These are phyloP conservation scores for Amniculicola lignicola DNA, from an alignment of 495 filamentous ascomycete species.

Conservation along the genomic window DNA sequence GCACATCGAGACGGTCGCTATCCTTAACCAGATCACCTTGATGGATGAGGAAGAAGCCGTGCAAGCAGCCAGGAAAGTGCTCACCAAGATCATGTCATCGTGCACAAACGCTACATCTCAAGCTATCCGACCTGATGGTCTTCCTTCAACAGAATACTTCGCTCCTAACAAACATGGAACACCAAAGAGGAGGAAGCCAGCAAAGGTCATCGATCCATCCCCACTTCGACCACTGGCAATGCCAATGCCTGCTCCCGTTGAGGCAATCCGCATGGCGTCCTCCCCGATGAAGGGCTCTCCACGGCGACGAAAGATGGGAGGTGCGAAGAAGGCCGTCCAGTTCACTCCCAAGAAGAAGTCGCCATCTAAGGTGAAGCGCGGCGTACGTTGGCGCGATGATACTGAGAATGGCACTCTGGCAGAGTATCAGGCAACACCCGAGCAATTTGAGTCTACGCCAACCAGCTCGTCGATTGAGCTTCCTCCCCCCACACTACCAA, in stretches of 20 bases:
- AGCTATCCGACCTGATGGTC: conserved; percentile 82
- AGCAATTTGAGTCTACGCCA: conserved; percentile 55
- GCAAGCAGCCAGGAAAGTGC: conserved; percentile 70
- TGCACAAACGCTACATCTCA: conserved; percentile 70
- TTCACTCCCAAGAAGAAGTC: conserved; percentile 83
- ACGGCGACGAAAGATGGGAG: conserved; percentile 66
- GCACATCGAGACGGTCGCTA: conserved; percentile 85
- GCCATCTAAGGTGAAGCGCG: conserved; percentile 61
- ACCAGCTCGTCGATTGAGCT: conserved; percentile 51
- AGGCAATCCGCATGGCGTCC: conserved; percentile 43
- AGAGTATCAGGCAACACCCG: conserved; percentile 85
- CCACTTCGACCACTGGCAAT: conserved; percentile 33
- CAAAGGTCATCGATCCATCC: conserved; percentile 40
- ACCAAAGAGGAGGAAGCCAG: conserved; percentile 69
- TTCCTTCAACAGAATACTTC: conserved; percentile 60
- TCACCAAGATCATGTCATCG: conserved; percentile 71
- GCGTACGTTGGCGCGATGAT: conserved; percentile 91
- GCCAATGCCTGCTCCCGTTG: conserved; percentile 19
- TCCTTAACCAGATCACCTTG: conserved; percentile 72
- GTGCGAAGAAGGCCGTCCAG: conserved; percentile 70
- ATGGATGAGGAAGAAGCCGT: conserved; percentile 82
- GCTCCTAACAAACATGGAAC: conserved; percentile 68
- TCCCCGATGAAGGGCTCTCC: conserved; percentile 73
- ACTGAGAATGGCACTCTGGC: conserved; percentile 74
- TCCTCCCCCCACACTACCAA: conserved; percentile 28